Percentiles rank a stretch among this genome's conserved stretches.
phyloP scores from a whole-genome alignment of 305 asterid species.

The Lippia alba region DNA sequence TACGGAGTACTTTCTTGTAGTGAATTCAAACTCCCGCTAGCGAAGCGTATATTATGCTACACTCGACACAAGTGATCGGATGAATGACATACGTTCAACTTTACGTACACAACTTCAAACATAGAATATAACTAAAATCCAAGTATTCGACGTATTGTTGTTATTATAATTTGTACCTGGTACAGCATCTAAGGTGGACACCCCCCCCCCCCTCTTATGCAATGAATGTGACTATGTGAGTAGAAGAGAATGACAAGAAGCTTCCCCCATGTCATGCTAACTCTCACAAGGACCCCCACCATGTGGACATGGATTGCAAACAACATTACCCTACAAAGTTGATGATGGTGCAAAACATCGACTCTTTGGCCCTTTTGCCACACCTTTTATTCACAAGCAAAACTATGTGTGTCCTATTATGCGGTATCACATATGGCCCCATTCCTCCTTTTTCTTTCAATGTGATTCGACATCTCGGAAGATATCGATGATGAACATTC shows the following conservation, averaged over 20 bases:
- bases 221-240: background rate
- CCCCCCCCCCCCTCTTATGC: no score
- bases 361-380: constrained; percentile 36
- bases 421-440: constrained; percentile 36
- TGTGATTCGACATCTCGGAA: constrained; percentile 39
- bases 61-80: no score
- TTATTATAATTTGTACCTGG: no score
- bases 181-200: no score
- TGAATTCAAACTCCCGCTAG: no score
- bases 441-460: constrained; percentile 5
- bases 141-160: no score
- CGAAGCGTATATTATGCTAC: no score
- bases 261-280: constrained; percentile 27
- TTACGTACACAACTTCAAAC: no score
- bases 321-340: constrained; percentile 38
- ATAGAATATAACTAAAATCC: no score
- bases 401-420: constrained; percentile 29
- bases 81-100: no score
- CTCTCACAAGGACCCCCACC: no score
- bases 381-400: constrained; percentile 34
- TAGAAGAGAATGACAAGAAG: constrained; percentile 30
- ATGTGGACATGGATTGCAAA: constrained; percentile 52
- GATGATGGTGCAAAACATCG: constrained; percentile 37
- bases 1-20: no score
- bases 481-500: constrained; percentile 3